phyloP scores from a whole-genome alignment of 495 filamentous ascomycete genomes.

The Tuber borchii region DNA sequence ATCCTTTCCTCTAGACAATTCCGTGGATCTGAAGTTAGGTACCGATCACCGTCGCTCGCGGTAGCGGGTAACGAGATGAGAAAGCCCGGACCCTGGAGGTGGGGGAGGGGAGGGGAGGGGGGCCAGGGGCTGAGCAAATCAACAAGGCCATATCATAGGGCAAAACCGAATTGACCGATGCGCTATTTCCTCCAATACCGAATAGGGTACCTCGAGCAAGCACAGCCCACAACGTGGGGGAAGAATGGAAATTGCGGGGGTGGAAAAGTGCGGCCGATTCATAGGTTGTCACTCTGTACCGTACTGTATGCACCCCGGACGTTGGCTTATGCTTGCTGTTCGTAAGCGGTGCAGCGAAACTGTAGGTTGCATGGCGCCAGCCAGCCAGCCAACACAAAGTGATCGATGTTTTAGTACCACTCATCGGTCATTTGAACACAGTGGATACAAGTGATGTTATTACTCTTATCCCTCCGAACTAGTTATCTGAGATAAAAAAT shows the following conservation, averaged over 20 bases:
- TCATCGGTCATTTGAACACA: background rate
- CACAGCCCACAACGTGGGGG: background rate
- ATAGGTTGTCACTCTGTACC: background rate
- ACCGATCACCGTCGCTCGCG: background rate
- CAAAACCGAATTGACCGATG: background rate
- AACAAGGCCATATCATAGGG: background rate
- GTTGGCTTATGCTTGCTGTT: background rate
- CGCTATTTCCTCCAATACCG: background rate
- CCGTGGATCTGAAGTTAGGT: background rate
- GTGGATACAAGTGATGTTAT: background rate
- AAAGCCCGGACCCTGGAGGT: background rate
- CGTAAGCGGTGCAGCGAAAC: background rate
- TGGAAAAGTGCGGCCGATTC: background rate
- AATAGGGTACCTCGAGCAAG: background rate
- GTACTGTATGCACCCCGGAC: background rate
- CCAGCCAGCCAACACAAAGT: background rate
- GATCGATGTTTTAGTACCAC: background rate
- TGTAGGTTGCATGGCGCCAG: background rate
- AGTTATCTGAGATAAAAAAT: background rate
- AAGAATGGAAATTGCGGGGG: background rate
- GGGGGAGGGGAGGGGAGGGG: no score
- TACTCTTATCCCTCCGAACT: background rate
- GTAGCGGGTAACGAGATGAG: conserved; percentile 1
- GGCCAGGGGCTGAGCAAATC: background rate
- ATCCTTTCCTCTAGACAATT: background rate